A percentile compares a stretch with the other conserved stretches of the same genome.
These are phyloP conservation scores for Colletotrichum sp. DNA, from an alignment of 2,329 filamentous ascomycete species.

Conservation along the genomic window DNA sequence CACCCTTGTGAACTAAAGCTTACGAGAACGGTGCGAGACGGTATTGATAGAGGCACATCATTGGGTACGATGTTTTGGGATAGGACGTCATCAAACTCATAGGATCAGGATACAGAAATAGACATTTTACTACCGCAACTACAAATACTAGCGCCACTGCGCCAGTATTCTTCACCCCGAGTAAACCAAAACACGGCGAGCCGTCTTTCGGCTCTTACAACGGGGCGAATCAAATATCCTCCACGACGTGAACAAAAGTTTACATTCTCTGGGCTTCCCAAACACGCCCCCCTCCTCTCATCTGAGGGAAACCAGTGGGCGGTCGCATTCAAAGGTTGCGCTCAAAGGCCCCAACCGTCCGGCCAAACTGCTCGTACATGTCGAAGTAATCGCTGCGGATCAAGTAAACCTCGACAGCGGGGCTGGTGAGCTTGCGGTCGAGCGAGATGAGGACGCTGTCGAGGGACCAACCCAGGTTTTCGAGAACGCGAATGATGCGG, in stretches of 20 bases:
- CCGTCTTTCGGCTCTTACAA: neutral
- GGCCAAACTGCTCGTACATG: neutral
- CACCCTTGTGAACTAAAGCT: neutral
- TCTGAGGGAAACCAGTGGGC: neutral
- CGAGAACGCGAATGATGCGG: constrained; percentile 3
- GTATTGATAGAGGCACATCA: neutral
- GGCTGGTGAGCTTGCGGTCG: neutral
- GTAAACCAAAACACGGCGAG: neutral
- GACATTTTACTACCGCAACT: neutral
- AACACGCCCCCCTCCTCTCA: neutral
- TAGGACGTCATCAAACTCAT: neutral
- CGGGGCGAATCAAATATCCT: neutral
- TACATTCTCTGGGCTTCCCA: neutral
- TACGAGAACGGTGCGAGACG: neutral
- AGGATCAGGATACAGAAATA: neutral
- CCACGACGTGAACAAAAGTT: neutral
- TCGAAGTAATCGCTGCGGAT: fast-evolving
- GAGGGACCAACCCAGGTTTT: neutral
- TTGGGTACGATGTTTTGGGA: neutral
- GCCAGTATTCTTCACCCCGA: neutral
- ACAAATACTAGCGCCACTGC: neutral
- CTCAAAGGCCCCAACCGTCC: fast-evolving
- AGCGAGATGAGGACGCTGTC: neutral
- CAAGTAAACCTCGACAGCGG: fast-evolving
- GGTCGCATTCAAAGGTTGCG: neutral